Evolutionary conservation across 106 monocot species (phyloP), one percentile per base, ranked within the genome.

Genomic region (Hemerocallis citrina): DNA sequence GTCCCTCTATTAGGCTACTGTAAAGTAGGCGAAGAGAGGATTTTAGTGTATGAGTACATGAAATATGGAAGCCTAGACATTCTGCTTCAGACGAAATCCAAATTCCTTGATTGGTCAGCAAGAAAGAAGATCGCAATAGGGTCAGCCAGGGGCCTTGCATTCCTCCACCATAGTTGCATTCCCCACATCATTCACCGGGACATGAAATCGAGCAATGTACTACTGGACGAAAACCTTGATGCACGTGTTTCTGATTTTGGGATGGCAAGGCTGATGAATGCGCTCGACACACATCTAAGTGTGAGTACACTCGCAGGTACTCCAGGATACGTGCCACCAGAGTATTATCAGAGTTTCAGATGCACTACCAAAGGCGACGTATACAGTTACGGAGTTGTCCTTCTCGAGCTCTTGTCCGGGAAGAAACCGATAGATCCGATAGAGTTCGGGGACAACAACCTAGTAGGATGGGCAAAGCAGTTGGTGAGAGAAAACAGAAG

Each of bases 1-100:
- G 92, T 92, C 6, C 92, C 86, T 0, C 75, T 92, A 25, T 56
- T 85, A n/a, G 89, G 89, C 43, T 89, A 89, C 63, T 89, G 89
- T 69, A 80, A 78, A 73, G 70, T 89, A 30, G 80, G 80, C 14
- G 89, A 89, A 57, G 89, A 89, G 69, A 32, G 90, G 47, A 71
- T 85, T n/a, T 57, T 85, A 5, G 73, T 85, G 4, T 85, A 85
- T 55, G 73, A 79, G 72, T 85, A 73, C 85, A 85, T 85, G 85
- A 68, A 54, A 35, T 37, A 66, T 57, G 85, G 85, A 3, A 85
- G 85, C 73, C 47, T 85, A 10, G 85, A 85, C 6, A 43, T 55
- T 3, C 57, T 59, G 5, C 72, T 79, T 1, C 65, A 76, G 22
- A 65, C 54, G 25, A 44, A 45, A 30, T 21, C 16, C 27, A 59